Evolutionary conservation across 1,139 yeast genomes (phyloP).

Genomic region (Kurtzmaniella quercitrusa): DNA sequence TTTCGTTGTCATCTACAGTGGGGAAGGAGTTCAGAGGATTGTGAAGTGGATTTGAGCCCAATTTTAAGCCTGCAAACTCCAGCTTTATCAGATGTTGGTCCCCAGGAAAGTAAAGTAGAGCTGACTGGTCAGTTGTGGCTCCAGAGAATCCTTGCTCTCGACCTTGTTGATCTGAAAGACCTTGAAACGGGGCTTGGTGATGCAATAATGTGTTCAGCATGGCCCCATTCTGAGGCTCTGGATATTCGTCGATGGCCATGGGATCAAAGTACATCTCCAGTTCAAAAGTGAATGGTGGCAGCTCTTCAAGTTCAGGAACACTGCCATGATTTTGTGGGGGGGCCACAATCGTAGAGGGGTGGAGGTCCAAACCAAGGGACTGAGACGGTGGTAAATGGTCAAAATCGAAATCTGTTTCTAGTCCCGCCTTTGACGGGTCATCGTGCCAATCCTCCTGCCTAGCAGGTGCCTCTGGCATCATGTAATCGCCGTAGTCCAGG

Average conservation of each 20-base stretch:
- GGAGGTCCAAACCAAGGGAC: constrained; percentile 1
- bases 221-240: neutral
- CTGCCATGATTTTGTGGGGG: constrained; percentile 1
- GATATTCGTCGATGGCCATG: constrained; percentile 4
- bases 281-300: constrained; percentile 38
- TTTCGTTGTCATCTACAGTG: neutral
- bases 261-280: constrained; percentile 26
- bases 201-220: neutral
- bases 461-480: neutral
- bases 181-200: neutral
- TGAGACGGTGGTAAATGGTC: constrained; percentile 3
- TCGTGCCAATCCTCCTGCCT: constrained; percentile 2
- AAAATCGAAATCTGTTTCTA: constrained; percentile 5
- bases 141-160: neutral
- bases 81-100: neutral
- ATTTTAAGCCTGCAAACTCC: neutral
- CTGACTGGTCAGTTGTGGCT: neutral
- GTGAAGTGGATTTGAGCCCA: neutral
- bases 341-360: constrained; percentile 4
- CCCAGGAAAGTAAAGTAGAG: neutral
- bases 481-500: constrained; percentile 2
- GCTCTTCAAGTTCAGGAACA: constrained; percentile 33
- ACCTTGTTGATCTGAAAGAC: neutral
- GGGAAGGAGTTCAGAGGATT: neutral
- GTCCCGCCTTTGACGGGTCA: constrained; percentile 1